Evolutionary conservation across 352 stramenopile genomes (phyloP).

Genomic region (Globisporangium abappressorium): DNA sequence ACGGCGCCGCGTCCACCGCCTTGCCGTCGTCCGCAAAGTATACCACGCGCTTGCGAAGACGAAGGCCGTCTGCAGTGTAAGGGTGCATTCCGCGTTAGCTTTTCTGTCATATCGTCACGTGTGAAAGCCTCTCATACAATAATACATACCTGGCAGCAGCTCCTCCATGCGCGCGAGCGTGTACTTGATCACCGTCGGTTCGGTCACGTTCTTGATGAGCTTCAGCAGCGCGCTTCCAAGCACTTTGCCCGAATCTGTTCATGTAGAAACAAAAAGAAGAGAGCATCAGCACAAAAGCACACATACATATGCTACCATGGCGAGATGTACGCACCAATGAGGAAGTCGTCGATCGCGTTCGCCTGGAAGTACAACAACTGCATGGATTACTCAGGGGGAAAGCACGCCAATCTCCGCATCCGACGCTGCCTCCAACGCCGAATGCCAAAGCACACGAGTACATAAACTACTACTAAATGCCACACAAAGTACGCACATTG

Average conservation of each 20-base stretch:
- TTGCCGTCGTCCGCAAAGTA: conserved; percentile 80
- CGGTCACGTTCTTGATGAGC: conserved; percentile 86
- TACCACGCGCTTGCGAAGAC: conserved; percentile 69
- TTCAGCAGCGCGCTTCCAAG: conserved; percentile 74
- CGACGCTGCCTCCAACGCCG: neutral
- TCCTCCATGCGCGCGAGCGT: conserved; percentile 86
- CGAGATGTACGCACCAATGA: conserved; percentile 30
- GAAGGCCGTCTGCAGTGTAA: conserved; percentile 49
- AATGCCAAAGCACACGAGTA: neutral
- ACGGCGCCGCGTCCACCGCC: conserved; percentile 71
- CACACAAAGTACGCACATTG: conserved; percentile 37
- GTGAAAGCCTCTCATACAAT: neutral
- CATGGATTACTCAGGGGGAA: conserved; percentile 20
- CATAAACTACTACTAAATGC: neutral
- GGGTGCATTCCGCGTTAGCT: neutral
- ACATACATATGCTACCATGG: neutral
- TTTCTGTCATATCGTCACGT: neutral
- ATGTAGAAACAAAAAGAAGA: neutral
- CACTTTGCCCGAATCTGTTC: conserved; percentile 52
- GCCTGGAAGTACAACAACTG: conserved; percentile 30
- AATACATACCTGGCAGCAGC: conserved; percentile 52
- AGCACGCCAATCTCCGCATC: neutral
- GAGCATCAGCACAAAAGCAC: neutral
- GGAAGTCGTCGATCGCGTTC: conserved; percentile 72
- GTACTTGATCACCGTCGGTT: conserved; percentile 85